These are phyloP conservation scores for Pascua guehoae DNA, from an alignment of 1,284 basidiomycete genomes.

Conservation along the genomic window DNA sequence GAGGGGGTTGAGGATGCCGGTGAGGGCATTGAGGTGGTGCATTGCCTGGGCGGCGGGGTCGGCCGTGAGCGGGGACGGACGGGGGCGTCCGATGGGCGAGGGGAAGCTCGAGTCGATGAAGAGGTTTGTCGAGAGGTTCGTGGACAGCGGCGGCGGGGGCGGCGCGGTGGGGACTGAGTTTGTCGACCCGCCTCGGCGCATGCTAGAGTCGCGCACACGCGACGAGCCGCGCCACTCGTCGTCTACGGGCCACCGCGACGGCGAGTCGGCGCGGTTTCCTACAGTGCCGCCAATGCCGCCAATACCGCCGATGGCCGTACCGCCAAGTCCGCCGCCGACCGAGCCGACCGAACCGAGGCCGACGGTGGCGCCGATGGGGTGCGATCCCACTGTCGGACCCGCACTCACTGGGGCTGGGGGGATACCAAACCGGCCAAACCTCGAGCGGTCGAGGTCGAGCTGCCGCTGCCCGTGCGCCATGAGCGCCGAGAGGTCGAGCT, in stretches of 20 bases:
- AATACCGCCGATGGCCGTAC: background rate
- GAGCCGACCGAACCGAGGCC: background rate
- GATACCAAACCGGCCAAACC: slow-evolving; percentile 14
- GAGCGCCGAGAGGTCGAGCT: slow-evolving; percentile 23
- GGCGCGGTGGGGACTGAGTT: background rate
- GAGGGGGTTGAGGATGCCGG: slow-evolving; percentile 24
- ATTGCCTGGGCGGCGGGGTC: slow-evolving; percentile 20
- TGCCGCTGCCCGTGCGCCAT: slow-evolving; percentile 26
- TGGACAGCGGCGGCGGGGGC: background rate
- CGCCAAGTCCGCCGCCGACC: background rate
- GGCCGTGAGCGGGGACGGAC: background rate
- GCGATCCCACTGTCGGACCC: background rate
- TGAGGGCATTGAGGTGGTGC: slow-evolving; percentile 28
- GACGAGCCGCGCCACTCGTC: slow-evolving; percentile 12
- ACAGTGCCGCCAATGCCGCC: background rate
- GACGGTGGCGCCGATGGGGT: slow-evolving; percentile 4
- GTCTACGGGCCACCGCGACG: slow-evolving; percentile 7
- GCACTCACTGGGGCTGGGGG: slow-evolving; percentile 1
- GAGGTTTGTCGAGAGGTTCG: background rate
- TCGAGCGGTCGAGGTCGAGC: slow-evolving; percentile 19
- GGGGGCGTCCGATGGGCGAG: slow-evolving; percentile 15
- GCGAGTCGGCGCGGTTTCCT: slow-evolving; percentile 5
- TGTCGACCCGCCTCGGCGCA: slow-evolving; percentile 12
- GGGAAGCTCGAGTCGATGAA: slow-evolving; percentile 15
- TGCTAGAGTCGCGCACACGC: slow-evolving; percentile 13